Conservation (phyloP, 1,139 yeast species). For the Kazachstania sp. region DNA sequence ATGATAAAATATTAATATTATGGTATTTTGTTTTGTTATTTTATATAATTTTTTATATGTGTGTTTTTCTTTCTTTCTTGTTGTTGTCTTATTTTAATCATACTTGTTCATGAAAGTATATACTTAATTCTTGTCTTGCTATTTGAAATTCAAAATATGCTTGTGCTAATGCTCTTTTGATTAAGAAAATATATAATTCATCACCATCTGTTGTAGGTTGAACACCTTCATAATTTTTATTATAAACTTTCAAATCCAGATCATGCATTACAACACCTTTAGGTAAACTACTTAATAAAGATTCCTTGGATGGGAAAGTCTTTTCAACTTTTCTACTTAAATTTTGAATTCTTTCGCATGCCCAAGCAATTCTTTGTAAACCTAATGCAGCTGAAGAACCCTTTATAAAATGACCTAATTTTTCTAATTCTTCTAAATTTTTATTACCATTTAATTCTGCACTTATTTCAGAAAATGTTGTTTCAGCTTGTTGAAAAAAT, state of each 20-base stretch:
- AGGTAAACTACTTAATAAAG: conserved; percentile 18
- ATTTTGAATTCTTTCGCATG: conserved; percentile 90
- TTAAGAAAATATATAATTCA: conserved; percentile 15
- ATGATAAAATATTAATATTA: too few relatives aligned
- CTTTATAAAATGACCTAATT: conserved; percentile 84
- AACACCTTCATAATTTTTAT: conserved; percentile 7
- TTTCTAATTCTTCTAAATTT: conserved; percentile 55
- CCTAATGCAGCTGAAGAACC: conserved; percentile 97
- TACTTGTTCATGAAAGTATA: conserved; percentile 48
- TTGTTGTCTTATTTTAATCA: conserved; percentile 9
- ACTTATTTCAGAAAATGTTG: conserved; percentile 68
- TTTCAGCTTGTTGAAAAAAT: conserved; percentile 81
- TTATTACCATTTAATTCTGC: conserved; percentile 35
- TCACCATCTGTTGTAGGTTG: conserved; percentile 2
- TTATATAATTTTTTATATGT: background rate
- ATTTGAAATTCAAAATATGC: conserved; percentile 51
- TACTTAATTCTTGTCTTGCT: conserved; percentile 50
- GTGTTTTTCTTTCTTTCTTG: background rate
- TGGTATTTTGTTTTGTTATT: background rate
- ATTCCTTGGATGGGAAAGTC: conserved; percentile 23
- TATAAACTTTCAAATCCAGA: conserved; percentile 11
- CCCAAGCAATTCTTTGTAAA: conserved; percentile 65
- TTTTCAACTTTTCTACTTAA: conserved; percentile 53
- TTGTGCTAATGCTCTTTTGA: conserved; percentile 45
- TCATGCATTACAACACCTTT: conserved; percentile 12